A percentile compares a stretch with the other conserved stretches of the same genome.
These are phyloP conservation scores for Aspergillus hiratsukae DNA, from an alignment of 2,329 filamentous ascomycete species.

Conservation along the genomic window DNA sequence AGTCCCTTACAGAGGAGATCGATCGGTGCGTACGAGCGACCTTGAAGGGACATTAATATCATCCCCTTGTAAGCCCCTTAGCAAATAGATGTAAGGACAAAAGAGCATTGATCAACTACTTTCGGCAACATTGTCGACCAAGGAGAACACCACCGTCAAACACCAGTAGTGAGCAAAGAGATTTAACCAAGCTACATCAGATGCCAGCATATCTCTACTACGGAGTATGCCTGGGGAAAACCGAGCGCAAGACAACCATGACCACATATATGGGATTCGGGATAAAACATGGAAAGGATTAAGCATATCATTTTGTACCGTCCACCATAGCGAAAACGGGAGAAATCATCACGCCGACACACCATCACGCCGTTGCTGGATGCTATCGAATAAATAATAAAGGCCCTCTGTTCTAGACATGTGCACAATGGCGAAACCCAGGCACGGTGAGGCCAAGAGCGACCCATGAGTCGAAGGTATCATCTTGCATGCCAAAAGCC, in stretches of 20 bases:
- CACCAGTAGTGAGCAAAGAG: not conserved
- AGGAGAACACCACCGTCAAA: too few relatives aligned
- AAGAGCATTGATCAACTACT: not conserved
- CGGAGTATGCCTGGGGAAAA: not conserved
- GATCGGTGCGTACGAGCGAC: not conserved
- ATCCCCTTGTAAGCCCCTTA: not conserved
- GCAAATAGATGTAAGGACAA: not conserved
- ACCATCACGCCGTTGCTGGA: constrained; percentile 1
- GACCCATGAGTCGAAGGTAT: constrained; percentile 11
- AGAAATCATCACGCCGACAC: not conserved
- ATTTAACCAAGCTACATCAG: not conserved
- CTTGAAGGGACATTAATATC: not conserved
- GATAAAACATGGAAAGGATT: not conserved
- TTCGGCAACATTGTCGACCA: not conserved
- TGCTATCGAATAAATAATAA: constrained; percentile 2
- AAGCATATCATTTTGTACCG: not conserved
- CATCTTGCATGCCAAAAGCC: constrained; percentile 11
- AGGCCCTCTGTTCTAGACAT: constrained; percentile 2
- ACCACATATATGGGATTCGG: not conserved
- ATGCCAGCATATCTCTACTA: not conserved
- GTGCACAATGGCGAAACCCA: not conserved
- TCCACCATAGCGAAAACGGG: not conserved
- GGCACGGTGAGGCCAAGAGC: not conserved
- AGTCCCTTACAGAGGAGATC: not conserved
- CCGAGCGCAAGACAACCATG: not conserved